Evolutionary conservation across 2,329 filamentous ascomycete species (phyloP).

Genomic region (Cryphonectria radicalis): DNA sequence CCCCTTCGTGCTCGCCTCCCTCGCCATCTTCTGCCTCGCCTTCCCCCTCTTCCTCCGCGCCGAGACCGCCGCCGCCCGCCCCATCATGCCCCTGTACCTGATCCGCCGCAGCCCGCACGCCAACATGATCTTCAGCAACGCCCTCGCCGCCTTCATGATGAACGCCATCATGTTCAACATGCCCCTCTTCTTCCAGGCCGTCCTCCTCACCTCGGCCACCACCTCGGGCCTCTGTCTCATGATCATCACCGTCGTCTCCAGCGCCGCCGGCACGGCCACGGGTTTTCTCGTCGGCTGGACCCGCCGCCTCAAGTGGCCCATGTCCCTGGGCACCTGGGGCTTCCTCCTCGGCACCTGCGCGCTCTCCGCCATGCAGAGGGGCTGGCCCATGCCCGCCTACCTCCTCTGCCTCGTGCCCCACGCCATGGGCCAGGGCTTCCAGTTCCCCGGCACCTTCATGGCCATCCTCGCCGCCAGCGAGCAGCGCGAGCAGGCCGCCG

Average conservation of each 20-base stretch:
- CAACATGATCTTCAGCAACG: slow-evolving; percentile 62
- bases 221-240: slow-evolving; percentile 74
- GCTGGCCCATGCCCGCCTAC: slow-evolving; percentile 57
- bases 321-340: slow-evolving; percentile 54
- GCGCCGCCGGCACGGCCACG: slow-evolving; percentile 58
- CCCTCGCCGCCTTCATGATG: slow-evolving; percentile 53
- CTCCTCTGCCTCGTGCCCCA: slow-evolving; percentile 61
- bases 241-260: slow-evolving; percentile 62
- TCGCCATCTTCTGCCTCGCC: slow-evolving; percentile 51
- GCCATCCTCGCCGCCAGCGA: slow-evolving; percentile 62
- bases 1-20: slow-evolving; percentile 58
- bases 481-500: slow-evolving; percentile 68
- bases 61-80: slow-evolving; percentile 54
- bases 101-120: slow-evolving; percentile 55
- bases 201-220: slow-evolving; percentile 71
- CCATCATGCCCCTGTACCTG: slow-evolving; percentile 64
- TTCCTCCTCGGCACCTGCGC: slow-evolving; percentile 55
- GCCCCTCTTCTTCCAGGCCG: slow-evolving; percentile 78
- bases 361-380: slow-evolving; percentile 54
- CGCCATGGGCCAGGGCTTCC: slow-evolving; percentile 64
- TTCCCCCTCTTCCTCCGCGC: slow-evolving; percentile 58
- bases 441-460: slow-evolving; percentile 68
- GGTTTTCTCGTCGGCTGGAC: slow-evolving; percentile 67
- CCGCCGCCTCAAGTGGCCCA: slow-evolving; percentile 62
- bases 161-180: slow-evolving; percentile 65